Base-by-base conservation (phyloP, 2,329 filamentous ascomycete genomes). In the Microdochium trichocladiopsis region DNA sequence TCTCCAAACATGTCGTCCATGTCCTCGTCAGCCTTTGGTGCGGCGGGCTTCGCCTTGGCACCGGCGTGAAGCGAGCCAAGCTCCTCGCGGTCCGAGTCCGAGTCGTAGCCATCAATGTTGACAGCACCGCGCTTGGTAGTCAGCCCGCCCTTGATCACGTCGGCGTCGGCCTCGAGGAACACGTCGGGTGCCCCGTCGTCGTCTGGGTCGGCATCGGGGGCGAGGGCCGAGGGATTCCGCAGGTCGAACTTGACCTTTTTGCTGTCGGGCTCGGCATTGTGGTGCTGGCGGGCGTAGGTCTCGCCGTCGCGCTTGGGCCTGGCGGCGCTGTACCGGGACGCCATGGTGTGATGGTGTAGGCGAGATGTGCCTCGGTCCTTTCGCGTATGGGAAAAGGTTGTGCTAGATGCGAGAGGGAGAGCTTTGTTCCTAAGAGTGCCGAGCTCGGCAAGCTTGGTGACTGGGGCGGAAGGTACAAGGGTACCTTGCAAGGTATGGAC, bases 41-140 rank as follows among this genome's bases (percentile, higher is more conserved):
- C 41, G n/a, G n/a, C n/a, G 18, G 41, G 41, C 41, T 45, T 45
- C 16, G 21, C 41, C 18, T 45, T 45, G 16, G 41, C 3, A 3
- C 16, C 21, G 6, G 41, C 41, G 21, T 45, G 41, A 4, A 61
- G 53, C 2, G 56, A 54, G 52, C 73, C 73, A 25, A 70, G 64
- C 60, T 71, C 71, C 65, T 97, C 94, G 58, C 95, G 93, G 50
- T 87, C 83, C 2, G 93, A 95, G 69, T 99, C 94, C 10, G 88
- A 94, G 60, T 97, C 93, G 72, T 97, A 99, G 50, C 94, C 94
- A 64, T 97, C 94, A 41, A 99, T 84, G 63, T 97, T 96, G 52
- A 99, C 89, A 0, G 93, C 94, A 59, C 93, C 93, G 56, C 94
- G 89, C 68, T 96, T 96, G 1, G 90, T 89, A 41, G 84, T 80